Evolutionary conservation across 345 rosid species (phyloP), one percentile per base, ranked within the genome.

Genomic region (Boechera retrofracta): DNA sequence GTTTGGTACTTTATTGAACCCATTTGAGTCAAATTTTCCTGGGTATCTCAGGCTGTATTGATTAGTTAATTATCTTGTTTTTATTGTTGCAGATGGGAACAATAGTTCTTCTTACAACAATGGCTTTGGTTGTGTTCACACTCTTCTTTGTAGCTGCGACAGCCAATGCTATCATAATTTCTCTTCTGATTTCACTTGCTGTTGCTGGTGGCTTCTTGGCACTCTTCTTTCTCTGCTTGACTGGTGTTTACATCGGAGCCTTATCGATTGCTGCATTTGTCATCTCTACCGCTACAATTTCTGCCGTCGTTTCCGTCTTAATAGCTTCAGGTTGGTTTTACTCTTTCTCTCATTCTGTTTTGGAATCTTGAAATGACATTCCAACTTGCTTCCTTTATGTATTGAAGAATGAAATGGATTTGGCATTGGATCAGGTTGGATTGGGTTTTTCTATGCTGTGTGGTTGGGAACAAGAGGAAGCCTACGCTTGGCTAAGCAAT

Each of bases 151-250:
- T 89, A 75, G 89, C 88, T 54, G 98, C 99, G 28, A 90, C 97
- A 32, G 73, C 64, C 57, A 92, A 89, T 76, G 96, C 97, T 36
- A 80, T 92, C 65, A 64, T 89, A 42, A 57, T 95, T 24, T 91
- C 94, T 54, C 88, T 95, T 70, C 81, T 95, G 69, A 52, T 95
- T 79, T 88, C 98, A 72, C 76, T 95, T 80, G 98, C 96, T 13
- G 88, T 88, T 18, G 98, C 90, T 10, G 97, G 98, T 48, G 92
- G 97, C 26, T 87, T 92, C 84, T 80, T 95, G 85, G 94, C 98
- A 65, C 64, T 95, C 28, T 95, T 91, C 86, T 85, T 88, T 57
- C 81, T 86, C 36, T 85, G 86, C 76, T 79, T 90, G 54, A 78
- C 96, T 13, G 92, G 88, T 35, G 53, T 91, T 33, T 95, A 90